These are phyloP conservation scores for Calocera cornea DNA, from an alignment of 768 basidiomycete genomes.

Conservation along the genomic window DNA sequence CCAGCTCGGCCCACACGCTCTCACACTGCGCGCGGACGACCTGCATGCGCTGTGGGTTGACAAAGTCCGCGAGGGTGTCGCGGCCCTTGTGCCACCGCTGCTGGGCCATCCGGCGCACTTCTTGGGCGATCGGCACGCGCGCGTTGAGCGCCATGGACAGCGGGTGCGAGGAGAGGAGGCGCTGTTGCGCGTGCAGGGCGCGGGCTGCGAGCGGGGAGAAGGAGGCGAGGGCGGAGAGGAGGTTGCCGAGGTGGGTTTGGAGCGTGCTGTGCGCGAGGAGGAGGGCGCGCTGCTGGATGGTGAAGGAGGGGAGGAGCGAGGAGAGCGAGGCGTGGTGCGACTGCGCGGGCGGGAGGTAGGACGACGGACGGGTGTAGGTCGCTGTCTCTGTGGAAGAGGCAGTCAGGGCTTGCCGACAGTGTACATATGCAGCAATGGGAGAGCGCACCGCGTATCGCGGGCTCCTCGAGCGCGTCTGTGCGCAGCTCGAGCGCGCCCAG, in stretches of 20 bases:
- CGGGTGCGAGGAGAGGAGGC: not conserved
- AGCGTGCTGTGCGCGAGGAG: not conserved
- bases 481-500: not conserved
- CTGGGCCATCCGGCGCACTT: not conserved
- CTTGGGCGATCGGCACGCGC: not conserved
- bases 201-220: not conserved
- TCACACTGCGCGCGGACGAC: slow-evolving; percentile 20
- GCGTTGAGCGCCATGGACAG: not conserved
- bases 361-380: not conserved
- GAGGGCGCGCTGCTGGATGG: not conserved
- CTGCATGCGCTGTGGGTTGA: slow-evolving; percentile 22
- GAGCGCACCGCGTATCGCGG: not conserved
- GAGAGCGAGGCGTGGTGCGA: not conserved
- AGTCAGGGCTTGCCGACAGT: not conserved
- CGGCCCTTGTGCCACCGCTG: not conserved
- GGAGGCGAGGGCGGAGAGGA: not conserved
- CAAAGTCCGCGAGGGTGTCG: slow-evolving; percentile 21
- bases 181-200: not conserved
- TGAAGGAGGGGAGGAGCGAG: not conserved
- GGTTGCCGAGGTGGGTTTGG: not conserved
- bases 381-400: not conserved
- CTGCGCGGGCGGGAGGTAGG: not conserved
- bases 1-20: slow-evolving; percentile 16
- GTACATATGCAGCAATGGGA: not conserved
- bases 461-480: not conserved